Conservation (phyloP, 257 asterid species). For the Rhazya stricta region DNA sequence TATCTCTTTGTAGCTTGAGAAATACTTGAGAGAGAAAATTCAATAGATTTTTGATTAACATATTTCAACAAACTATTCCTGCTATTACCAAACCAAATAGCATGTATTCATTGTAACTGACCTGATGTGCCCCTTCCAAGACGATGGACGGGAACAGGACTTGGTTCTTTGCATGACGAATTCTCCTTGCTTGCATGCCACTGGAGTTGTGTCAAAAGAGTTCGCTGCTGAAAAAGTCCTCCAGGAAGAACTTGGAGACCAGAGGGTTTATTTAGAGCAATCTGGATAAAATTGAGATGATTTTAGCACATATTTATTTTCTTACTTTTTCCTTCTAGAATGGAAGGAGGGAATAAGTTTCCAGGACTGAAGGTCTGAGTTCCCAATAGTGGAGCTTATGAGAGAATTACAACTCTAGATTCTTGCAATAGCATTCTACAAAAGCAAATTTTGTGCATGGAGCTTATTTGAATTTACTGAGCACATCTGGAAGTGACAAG, state of each 20-base stretch:
- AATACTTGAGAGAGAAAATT: not conserved
- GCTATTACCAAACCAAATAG: slow-evolving; percentile 8
- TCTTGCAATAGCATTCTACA: not conserved
- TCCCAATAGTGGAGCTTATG: not conserved
- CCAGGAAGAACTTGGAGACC: slow-evolving; percentile 97
- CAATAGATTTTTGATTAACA: not conserved
- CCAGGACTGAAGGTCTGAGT: not conserved
- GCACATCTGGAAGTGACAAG: not conserved
- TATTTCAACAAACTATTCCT: not conserved
- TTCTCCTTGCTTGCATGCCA: slow-evolving; percentile 38
- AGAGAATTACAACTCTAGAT: slow-evolving; percentile 3
- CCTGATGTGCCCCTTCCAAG: slow-evolving; percentile 99
- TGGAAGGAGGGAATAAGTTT: not conserved
- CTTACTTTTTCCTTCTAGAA: not conserved
- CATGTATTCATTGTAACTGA: slow-evolving; percentile 28
- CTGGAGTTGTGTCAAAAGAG: slow-evolving; percentile 85
- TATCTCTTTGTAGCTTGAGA: not conserved
- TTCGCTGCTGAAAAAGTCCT: slow-evolving; percentile 93
- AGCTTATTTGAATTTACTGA: not conserved
- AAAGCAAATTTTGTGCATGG: not conserved
- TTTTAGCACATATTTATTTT: not conserved
- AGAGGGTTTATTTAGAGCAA: slow-evolving; percentile 82
- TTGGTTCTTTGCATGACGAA: slow-evolving; percentile 36
- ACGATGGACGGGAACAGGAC: slow-evolving; percentile 94
- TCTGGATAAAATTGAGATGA: slow-evolving; percentile 40